Evolutionary conservation across 495 filamentous ascomycete genomes (phyloP), one percentile per base, ranked within the genome.

Genomic region (Aspergillus cavernicola): DNA sequence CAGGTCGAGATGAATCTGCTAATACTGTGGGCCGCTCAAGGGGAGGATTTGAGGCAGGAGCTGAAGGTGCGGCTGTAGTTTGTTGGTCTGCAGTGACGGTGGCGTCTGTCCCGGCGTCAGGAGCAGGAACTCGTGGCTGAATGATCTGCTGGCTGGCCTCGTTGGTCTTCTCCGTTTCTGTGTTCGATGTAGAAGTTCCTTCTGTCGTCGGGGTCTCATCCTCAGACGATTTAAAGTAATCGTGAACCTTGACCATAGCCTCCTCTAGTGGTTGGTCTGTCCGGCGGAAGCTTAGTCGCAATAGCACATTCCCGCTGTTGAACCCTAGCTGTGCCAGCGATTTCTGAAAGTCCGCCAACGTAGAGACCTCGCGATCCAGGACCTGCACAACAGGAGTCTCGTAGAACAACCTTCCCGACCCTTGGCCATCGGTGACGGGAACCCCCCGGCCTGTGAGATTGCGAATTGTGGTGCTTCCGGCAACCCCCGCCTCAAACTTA

Each of bases 311-410:
- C 5, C 93, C 92, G 42, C 80, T 84, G 62, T 88, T 95, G 60
- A 91, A 85, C 1, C 93, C 93, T 26, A 96, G 69, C 60, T 95
- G 87, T n/a, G 83, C 83, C 23, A 97, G 66, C 0, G 87, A 90
- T 73, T 92, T 92, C 64, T 96, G 89, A 45, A 97, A 68, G 61
- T 95, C 92, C 15, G 76, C 77, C 60, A 97, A 86, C 0, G 75
- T 83, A 6, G 82, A 81, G 10, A 93, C 66, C 55, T 92, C 89
- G 52, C 88, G 78, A 10, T 84, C 87, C 75, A 95, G 80, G 44
- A 95, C 79, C 47, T 87, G 82, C 32, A 97, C 63, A n/a, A 89
- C 82, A 0, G 93, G 93, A 42, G 80, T 86, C 70, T 96, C 89
- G 60, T 95, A 95, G 65, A 85, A 86, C 42, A 98, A 64, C 60